A percentile compares a stretch with the other conserved stretches of the same genome.
Conservation (phyloP, 371 early-diverging fungal species). For the Apophysomyces ossiformis region DNA sequence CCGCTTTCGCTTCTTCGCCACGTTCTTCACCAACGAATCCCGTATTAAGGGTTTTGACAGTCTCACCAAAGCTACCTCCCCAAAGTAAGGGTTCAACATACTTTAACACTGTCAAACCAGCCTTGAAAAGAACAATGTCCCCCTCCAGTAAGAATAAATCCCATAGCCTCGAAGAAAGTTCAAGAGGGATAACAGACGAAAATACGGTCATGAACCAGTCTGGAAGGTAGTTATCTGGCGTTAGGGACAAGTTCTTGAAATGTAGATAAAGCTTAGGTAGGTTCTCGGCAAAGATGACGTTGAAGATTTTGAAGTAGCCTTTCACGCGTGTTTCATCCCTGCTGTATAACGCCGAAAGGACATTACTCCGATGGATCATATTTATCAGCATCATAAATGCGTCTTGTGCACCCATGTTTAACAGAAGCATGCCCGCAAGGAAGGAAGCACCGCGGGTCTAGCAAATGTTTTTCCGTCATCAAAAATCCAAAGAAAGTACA, state of each 20-base stretch:
- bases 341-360: slow-evolving; percentile 45
- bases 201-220: slow-evolving; percentile 61
- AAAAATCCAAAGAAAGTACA: background rate
- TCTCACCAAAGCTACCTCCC: slow-evolving; percentile 56
- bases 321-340: slow-evolving; percentile 44
- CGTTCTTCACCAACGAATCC: slow-evolving; percentile 31
- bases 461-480: background rate
- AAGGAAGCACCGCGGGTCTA: slow-evolving; percentile 55
- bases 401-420: slow-evolving; percentile 49
- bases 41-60: slow-evolving; percentile 42
- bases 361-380: slow-evolving; percentile 39
- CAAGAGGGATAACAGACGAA: slow-evolving; percentile 51
- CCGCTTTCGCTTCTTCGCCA: slow-evolving; percentile 38
- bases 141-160: slow-evolving; percentile 55
- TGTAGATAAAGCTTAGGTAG: slow-evolving; percentile 54
- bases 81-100: slow-evolving; percentile 53
- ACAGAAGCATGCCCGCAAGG: slow-evolving; percentile 50
- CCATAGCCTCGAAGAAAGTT: slow-evolving; percentile 51
- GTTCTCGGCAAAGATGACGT: slow-evolving; percentile 56
- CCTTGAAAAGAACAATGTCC: slow-evolving; percentile 52
- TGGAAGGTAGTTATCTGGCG: slow-evolving; percentile 53
- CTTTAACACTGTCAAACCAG: slow-evolving; percentile 51
- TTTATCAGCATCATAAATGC: slow-evolving; percentile 42
- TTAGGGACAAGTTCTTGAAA: slow-evolving; percentile 52
- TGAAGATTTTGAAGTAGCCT: slow-evolving; percentile 55